Conservation (phyloP, 305 asterid species). For the Solanum hybrid region DNA sequence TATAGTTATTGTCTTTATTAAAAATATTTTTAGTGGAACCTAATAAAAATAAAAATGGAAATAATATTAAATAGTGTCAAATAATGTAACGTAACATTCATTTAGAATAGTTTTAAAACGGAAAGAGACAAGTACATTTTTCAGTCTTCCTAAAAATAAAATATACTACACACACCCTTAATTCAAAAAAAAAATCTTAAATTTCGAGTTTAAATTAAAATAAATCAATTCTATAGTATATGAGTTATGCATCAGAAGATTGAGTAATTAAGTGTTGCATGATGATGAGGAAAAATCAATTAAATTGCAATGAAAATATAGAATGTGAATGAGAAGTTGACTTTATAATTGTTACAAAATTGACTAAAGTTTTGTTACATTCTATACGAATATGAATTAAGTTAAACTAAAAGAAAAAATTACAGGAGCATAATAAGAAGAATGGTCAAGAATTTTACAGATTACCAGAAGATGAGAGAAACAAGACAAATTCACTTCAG, state of each 20-base stretch:
- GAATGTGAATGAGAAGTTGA: not conserved
- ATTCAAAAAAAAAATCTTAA: too few species aligned
- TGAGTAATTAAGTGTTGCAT: not conserved
- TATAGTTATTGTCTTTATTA: too few species aligned
- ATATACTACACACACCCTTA: not conserved
- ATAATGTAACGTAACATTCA: not conserved
- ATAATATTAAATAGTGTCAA: not conserved
- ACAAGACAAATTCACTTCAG: not conserved
- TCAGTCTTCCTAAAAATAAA: too few species aligned
- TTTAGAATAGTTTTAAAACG: too few species aligned
- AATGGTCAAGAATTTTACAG: conserved; percentile 44
- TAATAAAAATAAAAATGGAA: not conserved
- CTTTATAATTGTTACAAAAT: conserved; percentile 9
- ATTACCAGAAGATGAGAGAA: conserved; percentile 14
- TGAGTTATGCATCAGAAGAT: not conserved
- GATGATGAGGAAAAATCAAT: not conserved
- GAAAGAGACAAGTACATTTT: too few species aligned
- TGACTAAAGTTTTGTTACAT: conserved; percentile 27
- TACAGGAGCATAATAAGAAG: not conserved
- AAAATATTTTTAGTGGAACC: not conserved
- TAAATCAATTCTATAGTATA: not conserved
- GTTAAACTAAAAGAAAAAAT: not conserved
- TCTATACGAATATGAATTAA: conserved; percentile 8
- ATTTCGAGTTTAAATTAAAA: not conserved
- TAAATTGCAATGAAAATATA: not conserved